Percentiles rank a stretch among this genome's conserved stretches.
These are phyloP conservation scores for Fusarium buxicola DNA, from an alignment of 2,329 filamentous ascomycete species.

Conservation along the genomic window DNA sequence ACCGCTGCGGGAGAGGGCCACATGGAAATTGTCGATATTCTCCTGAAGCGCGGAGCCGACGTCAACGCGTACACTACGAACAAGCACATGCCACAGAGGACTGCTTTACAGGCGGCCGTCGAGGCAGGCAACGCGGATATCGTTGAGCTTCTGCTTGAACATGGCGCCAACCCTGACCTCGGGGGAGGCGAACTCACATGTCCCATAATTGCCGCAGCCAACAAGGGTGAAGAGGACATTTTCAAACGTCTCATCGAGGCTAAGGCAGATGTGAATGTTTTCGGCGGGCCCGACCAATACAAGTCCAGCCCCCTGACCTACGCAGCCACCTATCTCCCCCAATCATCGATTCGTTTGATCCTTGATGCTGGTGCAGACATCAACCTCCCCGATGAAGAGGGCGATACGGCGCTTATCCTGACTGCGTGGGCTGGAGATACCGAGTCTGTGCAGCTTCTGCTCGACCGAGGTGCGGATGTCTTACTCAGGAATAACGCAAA, in stretches of 20 bases:
- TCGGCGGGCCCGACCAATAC: constrained; percentile 46
- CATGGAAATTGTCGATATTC: constrained; percentile 49
- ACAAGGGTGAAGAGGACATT: constrained; percentile 50
- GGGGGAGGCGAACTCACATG: constrained; percentile 50
- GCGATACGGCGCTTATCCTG: constrained; percentile 54
- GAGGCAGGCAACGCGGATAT: constrained; percentile 51
- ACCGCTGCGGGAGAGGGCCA: constrained; percentile 52
- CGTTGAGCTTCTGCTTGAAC: constrained; percentile 52
- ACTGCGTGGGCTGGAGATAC: constrained; percentile 50
- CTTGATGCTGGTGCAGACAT: constrained; percentile 54
- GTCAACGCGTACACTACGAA: constrained; percentile 48
- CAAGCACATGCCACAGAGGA: constrained; percentile 48
- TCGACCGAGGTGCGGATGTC: constrained; percentile 27
- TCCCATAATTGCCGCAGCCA: constrained; percentile 54
- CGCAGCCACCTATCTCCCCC: constrained; percentile 51
- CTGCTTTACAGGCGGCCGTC: constrained; percentile 55
- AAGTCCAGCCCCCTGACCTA: constrained; percentile 53
- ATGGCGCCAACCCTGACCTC: constrained; percentile 52
- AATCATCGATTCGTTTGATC: constrained; percentile 47
- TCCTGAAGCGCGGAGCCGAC: constrained; percentile 51
- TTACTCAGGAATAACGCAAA: constrained; percentile 4
- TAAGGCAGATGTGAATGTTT: constrained; percentile 51
- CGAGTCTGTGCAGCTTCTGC: constrained; percentile 16
- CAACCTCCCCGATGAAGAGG: constrained; percentile 49
- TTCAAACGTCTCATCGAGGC: constrained; percentile 51